These are phyloP conservation scores for Wickerhamomyces xylosicus DNA, from an alignment of 805 yeast genomes.

Conservation along the genomic window DNA sequence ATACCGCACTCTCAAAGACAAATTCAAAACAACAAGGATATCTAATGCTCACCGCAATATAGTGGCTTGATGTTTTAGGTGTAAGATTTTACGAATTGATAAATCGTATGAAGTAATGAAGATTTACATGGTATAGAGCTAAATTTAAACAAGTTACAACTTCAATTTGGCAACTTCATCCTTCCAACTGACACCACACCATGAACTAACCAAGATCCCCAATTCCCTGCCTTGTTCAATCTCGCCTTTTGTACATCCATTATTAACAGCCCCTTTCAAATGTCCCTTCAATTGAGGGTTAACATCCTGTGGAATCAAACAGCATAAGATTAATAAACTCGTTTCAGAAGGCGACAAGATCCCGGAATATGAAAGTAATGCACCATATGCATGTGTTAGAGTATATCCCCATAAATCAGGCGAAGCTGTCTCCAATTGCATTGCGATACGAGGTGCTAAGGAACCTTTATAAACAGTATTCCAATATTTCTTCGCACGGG, in stretches of 20 bases:
- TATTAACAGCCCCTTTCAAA: constrained; percentile 72
- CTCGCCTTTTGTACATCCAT: constrained; percentile 61
- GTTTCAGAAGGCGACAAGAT: constrained; percentile 61
- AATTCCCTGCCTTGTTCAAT: constrained; percentile 48
- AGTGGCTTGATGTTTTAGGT: too few species aligned
- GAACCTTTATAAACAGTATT: constrained; percentile 58
- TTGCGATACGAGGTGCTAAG: constrained; percentile 54
- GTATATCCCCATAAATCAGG: constrained; percentile 80
- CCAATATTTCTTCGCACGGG: constrained; percentile 62
- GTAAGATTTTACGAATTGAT: too few species aligned
- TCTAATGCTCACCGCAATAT: too few species aligned
- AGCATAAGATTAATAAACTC: constrained; percentile 64
- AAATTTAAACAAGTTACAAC: too few species aligned
- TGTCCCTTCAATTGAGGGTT: constrained; percentile 91
- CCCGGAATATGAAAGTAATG: constrained; percentile 59
- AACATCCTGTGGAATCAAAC: constrained; percentile 86
- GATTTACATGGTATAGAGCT: too few species aligned
- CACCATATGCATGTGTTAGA: constrained; percentile 64
- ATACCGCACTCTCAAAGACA: too few species aligned
- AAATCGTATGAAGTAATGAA: too few species aligned
- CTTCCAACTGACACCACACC: constrained; percentile 67
- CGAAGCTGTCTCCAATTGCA: constrained; percentile 63
- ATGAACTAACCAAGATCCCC: constrained; percentile 53
- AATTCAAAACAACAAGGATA: too few species aligned
- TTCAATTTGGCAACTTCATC: constrained; percentile 24